Conservation (phyloP, 352 stramenopile species). For the Phytopythium chamaehyphon region DNA sequence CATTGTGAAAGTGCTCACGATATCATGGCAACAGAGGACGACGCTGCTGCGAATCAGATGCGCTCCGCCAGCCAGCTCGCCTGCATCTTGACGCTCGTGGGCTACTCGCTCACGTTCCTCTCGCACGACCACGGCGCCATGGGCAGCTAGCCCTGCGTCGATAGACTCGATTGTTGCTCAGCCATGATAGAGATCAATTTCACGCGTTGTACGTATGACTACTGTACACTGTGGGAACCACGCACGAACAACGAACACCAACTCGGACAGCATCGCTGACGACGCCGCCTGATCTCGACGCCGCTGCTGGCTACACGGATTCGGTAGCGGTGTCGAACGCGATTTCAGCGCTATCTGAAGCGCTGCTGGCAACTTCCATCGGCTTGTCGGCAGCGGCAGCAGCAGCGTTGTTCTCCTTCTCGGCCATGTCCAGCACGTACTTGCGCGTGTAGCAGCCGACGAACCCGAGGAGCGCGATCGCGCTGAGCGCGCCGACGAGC, state of each 20-base stretch:
- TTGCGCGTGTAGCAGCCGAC: constrained; percentile 69
- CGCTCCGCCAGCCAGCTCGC: constrained; percentile 39
- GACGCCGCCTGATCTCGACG: no score
- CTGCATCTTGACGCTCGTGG: constrained; percentile 48
- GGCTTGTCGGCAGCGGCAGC: neutral
- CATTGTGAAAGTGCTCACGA: neutral
- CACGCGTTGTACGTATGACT: neutral
- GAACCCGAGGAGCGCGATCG: constrained; percentile 52
- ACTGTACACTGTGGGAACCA: neutral
- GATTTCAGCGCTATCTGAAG: no score
- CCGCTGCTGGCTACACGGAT: no score
- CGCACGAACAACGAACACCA: no score
- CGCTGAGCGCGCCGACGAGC: constrained; percentile 46
- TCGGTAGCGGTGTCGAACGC: no score
- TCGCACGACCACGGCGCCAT: constrained; percentile 33
- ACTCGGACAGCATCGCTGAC: no score
- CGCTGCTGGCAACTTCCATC: neutral
- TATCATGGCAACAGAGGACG: constrained; percentile 16
- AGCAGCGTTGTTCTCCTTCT: constrained; percentile 31
- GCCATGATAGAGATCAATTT: no score
- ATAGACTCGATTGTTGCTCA: neutral
- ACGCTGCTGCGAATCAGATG: constrained; percentile 34
- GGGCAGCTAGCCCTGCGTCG: neutral
- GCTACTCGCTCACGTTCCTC: constrained; percentile 52
- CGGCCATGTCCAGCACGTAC: constrained; percentile 52